Conservation (phyloP, 2,329 filamentous ascomycete species). For the Hysterium pulicare region DNA sequence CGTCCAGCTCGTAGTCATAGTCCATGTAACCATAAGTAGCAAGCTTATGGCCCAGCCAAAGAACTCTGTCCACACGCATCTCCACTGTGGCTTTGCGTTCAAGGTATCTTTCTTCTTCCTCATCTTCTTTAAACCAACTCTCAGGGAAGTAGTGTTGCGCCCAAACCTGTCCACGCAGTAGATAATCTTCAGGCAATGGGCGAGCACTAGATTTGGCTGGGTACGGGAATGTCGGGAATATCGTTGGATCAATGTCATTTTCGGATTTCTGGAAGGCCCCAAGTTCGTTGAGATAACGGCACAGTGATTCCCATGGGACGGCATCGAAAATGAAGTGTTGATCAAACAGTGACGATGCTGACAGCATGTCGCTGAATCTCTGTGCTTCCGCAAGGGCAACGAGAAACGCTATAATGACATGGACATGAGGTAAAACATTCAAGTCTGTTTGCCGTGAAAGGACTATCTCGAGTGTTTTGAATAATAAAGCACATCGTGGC, state of each 20-base stretch:
- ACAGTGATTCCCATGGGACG: background rate
- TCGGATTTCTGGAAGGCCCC: conserved; percentile 48
- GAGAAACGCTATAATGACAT: conserved; percentile 55
- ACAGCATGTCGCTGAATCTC: too few species aligned
- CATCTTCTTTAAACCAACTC: conserved; percentile 57
- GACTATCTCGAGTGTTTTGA: conserved; percentile 42
- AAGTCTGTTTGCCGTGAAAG: conserved; percentile 49
- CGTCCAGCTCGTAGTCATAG: too few species aligned
- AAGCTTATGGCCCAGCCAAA: conserved; percentile 47
- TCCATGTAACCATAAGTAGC: too few species aligned
- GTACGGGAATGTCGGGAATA: conserved; percentile 10
- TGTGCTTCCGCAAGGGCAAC: too few species aligned
- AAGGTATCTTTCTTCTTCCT: conserved; percentile 61
- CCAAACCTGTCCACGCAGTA: conserved; percentile 59
- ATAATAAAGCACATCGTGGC: conserved; percentile 4
- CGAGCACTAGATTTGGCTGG: background rate
- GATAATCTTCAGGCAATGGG: conserved; percentile 60
- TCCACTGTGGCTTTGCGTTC: conserved; percentile 55
- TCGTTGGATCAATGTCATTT: conserved; percentile 34
- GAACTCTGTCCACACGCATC: conserved; percentile 52
- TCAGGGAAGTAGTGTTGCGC: conserved; percentile 53
- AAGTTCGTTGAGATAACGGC: conserved; percentile 41
- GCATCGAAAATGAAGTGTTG: background rate
- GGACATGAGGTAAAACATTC: conserved; percentile 47
- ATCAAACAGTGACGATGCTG: conserved; percentile 20